phyloP scores from a whole-genome alignment of 2,329 filamentous ascomycete genomes.

The Colletotrichum acutatum region DNA sequence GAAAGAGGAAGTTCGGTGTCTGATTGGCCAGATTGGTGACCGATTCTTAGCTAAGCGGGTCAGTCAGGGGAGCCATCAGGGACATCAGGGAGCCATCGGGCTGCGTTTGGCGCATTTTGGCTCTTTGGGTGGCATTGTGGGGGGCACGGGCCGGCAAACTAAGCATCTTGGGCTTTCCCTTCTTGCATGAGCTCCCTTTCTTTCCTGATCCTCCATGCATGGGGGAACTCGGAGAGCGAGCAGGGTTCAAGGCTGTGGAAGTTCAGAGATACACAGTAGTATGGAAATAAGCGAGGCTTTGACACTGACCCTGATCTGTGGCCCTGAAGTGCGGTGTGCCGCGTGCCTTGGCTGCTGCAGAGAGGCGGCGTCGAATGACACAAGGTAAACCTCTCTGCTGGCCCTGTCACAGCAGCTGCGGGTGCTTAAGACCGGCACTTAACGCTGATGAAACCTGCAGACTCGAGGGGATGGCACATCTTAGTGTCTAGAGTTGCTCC shows the following conservation, averaged over 20 bases:
- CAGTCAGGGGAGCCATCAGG: neutral
- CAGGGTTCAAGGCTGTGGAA: neutral
- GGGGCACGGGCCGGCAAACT: slow-evolving; percentile 17
- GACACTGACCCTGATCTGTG: neutral
- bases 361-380: neutral
- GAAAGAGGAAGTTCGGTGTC: neutral
- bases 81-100: neutral
- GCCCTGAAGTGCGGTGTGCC: neutral
- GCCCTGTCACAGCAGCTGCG: slow-evolving; percentile 1
- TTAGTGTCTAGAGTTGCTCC: neutral
- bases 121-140: neutral
- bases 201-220: neutral
- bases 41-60: slow-evolving; percentile 2
- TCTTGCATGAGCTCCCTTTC: neutral
- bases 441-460: slow-evolving; percentile 21
- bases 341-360: neutral
- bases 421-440: slow-evolving; percentile 19
- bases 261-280: too few species aligned
- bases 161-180: slow-evolving; percentile 8
- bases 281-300: neutral
- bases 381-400: neutral
- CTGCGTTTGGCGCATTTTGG: slow-evolving; percentile 9
- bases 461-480: slow-evolving; percentile 12
- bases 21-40: neutral
- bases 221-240: neutral